phyloP scores from a whole-genome alignment of 441 rosid species.

The Brassica hybrid region DNA sequence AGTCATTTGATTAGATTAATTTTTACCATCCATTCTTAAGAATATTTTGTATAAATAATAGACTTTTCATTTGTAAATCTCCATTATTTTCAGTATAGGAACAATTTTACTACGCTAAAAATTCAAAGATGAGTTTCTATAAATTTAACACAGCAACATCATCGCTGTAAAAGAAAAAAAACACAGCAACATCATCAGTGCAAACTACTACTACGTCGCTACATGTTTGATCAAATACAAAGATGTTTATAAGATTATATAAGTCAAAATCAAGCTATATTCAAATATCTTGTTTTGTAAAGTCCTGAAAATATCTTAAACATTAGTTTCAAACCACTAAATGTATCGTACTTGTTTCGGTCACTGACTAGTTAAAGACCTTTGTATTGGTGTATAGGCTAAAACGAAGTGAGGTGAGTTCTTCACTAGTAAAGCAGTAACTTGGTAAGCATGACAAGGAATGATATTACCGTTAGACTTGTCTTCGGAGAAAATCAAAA shows the following conservation, averaged over 20 bases:
- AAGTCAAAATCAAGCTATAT: not conserved
- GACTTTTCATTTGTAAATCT: not conserved
- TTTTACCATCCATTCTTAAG: too few relatives aligned
- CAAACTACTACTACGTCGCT: not conserved
- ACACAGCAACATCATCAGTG: not conserved
- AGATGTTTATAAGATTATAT: not conserved
- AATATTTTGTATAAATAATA: not conserved
- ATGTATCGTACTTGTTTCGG: too few relatives aligned
- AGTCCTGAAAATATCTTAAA: not conserved
- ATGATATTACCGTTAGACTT: not conserved
- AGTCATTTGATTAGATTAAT: not conserved
- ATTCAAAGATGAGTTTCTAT: too few relatives aligned
- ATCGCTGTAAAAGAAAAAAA: too few relatives aligned
- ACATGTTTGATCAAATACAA: not conserved
- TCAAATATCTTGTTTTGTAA: not conserved
- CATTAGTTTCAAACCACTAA: not conserved
- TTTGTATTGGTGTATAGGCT: too few relatives aligned
- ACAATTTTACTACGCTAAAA: not conserved
- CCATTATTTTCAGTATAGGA: not conserved
- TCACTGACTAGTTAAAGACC: too few relatives aligned
- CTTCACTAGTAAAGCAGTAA: not conserved
- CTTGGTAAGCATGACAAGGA: conserved; percentile 11
- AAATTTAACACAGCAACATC: too few relatives aligned
- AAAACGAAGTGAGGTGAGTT: conserved; percentile 9
- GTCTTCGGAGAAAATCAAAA: too few relatives aligned